Evolutionary conservation across 2,329 filamentous ascomycete genomes (phyloP), one percentile per base, ranked within the genome.

Genomic region (Beauveria rudraprayagi): DNA sequence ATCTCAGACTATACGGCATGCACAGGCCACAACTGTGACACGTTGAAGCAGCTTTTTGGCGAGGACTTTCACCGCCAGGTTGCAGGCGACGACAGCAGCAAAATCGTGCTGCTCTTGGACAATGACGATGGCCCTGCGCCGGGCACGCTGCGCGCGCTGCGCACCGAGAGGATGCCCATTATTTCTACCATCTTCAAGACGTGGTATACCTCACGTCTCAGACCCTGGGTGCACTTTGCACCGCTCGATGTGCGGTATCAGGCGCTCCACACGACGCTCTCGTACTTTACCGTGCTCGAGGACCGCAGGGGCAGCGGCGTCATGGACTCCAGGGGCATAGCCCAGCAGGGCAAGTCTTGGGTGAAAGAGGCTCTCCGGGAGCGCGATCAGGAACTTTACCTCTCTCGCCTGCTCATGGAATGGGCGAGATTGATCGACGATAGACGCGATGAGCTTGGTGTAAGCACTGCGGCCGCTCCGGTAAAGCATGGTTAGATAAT

Each of bases 211-310:
- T 85, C 87, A 55, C 83, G 91, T 6, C 73, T 94, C 17, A 82
- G 80, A 62, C 83, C 90, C 0, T 95, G 90, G 90, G 76, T 87
- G 50, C 90, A 95, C 70, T 94, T 91, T 67, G 86, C 93, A 1
- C 91, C 91, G 9, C 74, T 92, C 17, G 90, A 94, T 69, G 66
- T 88, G 1, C 81, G 90, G 3, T 84, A 89, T 22, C 88, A 92
- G 63, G 88, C 83, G 1, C 74, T 94, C 46, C 91, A 89, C 77
- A 85, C 84, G 64, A 90, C 87, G 0, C 73, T 92, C 59, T 83
- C 87, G 0, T 94, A 91, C 72, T 93, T 94, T 68, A 76, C 80
- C 5, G 75, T 79, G 61, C 67, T 67, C 19, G 67, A 67, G 41
- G 77, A 76, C 34, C 78, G 80, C 58, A 78, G 79, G 1, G 73